These are phyloP conservation scores for Mycena galericulata DNA, from an alignment of 768 basidiomycete genomes.

Conservation along the genomic window DNA sequence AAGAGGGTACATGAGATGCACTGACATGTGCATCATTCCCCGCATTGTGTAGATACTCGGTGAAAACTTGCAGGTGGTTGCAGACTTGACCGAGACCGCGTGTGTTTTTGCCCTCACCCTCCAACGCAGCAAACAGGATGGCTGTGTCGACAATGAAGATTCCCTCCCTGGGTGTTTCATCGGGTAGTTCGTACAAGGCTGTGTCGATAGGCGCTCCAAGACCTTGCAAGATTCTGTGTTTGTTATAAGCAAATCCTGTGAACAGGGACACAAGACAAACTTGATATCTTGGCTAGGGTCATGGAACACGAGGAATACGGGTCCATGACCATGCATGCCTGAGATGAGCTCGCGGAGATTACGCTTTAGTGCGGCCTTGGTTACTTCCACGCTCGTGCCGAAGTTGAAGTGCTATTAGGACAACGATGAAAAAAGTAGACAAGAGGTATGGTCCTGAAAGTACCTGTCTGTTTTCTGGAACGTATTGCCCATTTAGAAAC, in stretches of 20 bases:
- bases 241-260: no score
- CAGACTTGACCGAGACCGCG: conserved; percentile 60
- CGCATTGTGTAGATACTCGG: conserved; percentile 63
- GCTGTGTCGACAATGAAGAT: conserved; percentile 65
- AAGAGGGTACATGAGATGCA: background rate
- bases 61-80: conserved; percentile 56
- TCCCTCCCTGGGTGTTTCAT: conserved; percentile 51
- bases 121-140: conserved; percentile 63
- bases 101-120: conserved; percentile 51
- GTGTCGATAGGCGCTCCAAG: conserved; percentile 52
- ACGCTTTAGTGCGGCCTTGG: conserved; percentile 61
- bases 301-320: conserved; percentile 86
- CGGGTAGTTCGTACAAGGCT: conserved; percentile 59
- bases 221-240: conserved; percentile 43
- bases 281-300: conserved; percentile 83
- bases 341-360: conserved; percentile 62
- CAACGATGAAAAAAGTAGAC: background rate
- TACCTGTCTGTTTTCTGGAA: conserved; percentile 73
- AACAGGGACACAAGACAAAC: conserved; percentile 47
- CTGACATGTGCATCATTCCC: conserved; percentile 72
- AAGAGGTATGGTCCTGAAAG: conserved; percentile 3
- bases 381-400: conserved; percentile 69
- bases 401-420: conserved; percentile 70
- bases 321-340: conserved; percentile 57
- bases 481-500: conserved; percentile 72